phyloP scores from a whole-genome alignment of 495 filamentous ascomycete genomes.

The Neurospora discreta region DNA sequence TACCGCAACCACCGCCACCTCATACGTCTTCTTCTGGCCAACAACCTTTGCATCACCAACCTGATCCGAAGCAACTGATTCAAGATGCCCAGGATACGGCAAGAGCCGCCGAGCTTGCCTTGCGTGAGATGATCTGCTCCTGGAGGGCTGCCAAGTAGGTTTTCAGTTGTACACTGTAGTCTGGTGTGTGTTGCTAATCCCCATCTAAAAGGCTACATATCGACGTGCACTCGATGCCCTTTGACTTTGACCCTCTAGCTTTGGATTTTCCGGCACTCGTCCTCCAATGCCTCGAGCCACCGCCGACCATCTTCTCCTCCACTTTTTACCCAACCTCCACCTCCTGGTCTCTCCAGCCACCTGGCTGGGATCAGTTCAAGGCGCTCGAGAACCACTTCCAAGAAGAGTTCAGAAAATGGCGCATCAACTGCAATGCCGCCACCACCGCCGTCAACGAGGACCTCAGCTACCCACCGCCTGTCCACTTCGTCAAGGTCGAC shows the following conservation, averaged over 20 bases:
- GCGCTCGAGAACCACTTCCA: slow-evolving; percentile 54
- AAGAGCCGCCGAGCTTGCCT: slow-evolving; percentile 70
- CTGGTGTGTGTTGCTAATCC: slow-evolving; percentile 11
- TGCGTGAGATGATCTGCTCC: slow-evolving; percentile 68
- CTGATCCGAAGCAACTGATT: slow-evolving; percentile 45
- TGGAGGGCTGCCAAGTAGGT: slow-evolving; percentile 71
- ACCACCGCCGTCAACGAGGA: slow-evolving; percentile 31
- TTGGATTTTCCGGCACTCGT: slow-evolving; percentile 75
- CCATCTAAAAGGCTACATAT: slow-evolving; percentile 16
- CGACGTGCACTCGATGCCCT: slow-evolving; percentile 42
- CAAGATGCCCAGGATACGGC: slow-evolving; percentile 58
- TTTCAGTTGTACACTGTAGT: no score
- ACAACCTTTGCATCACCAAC: slow-evolving; percentile 43
- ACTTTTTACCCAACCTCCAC: slow-evolving; percentile 57
- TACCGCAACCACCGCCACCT: background rate
- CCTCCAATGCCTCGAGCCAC: slow-evolving; percentile 66
- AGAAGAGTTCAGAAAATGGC: slow-evolving; percentile 55
- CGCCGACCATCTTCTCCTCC: slow-evolving; percentile 60
- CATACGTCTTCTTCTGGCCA: slow-evolving; percentile 23
- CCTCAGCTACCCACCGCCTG: slow-evolving; percentile 26
- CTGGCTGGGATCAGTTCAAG: slow-evolving; percentile 57
- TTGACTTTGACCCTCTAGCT: slow-evolving; percentile 72
- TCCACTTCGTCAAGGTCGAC: slow-evolving; percentile 22
- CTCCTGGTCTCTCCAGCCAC: slow-evolving; percentile 66
- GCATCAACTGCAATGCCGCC: slow-evolving; percentile 28